Evolutionary conservation across 2,329 filamentous ascomycete species (phyloP).

Genomic region (Purpureocillium takamizusanense): DNA sequence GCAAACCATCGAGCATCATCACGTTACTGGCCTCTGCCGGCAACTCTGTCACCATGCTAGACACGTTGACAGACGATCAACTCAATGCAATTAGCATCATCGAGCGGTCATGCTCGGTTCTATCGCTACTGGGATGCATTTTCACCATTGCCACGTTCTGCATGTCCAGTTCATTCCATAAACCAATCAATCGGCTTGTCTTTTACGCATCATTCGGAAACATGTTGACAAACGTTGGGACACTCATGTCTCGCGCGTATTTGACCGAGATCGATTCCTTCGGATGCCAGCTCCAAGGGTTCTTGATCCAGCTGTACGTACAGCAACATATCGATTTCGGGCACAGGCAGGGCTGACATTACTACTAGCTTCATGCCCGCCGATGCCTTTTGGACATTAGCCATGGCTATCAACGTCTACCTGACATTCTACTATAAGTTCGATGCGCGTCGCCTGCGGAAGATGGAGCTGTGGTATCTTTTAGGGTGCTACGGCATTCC

Average conservation of each 20-base stretch:
- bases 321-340: background rate
- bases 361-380: slow-evolving; percentile 64
- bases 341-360: slow-evolving; percentile 8
- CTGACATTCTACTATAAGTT: slow-evolving; percentile 72
- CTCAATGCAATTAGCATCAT: slow-evolving; percentile 49
- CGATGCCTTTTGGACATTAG: slow-evolving; percentile 67
- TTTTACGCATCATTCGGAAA: slow-evolving; percentile 82
- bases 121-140: slow-evolving; percentile 62
- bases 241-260: slow-evolving; percentile 59
- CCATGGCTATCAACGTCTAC: slow-evolving; percentile 80
- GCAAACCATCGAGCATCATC: no score
- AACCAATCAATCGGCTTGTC: slow-evolving; percentile 78
- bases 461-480: slow-evolving; percentile 63
- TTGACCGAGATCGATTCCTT: slow-evolving; percentile 37
- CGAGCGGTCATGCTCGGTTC: slow-evolving; percentile 59
- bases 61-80: slow-evolving; percentile 18
- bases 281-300: slow-evolving; percentile 64
- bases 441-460: slow-evolving; percentile 52
- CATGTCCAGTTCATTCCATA: slow-evolving; percentile 61
- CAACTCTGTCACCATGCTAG: background rate
- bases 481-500: slow-evolving; percentile 64
- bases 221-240: slow-evolving; percentile 66
- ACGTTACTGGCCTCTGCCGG: no score
- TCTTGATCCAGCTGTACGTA: slow-evolving; percentile 73
- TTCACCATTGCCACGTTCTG: slow-evolving; percentile 67